Evolutionary conservation across 1,284 basidiomycete species (phyloP).

Genomic region (Ganoderma sinense): DNA sequence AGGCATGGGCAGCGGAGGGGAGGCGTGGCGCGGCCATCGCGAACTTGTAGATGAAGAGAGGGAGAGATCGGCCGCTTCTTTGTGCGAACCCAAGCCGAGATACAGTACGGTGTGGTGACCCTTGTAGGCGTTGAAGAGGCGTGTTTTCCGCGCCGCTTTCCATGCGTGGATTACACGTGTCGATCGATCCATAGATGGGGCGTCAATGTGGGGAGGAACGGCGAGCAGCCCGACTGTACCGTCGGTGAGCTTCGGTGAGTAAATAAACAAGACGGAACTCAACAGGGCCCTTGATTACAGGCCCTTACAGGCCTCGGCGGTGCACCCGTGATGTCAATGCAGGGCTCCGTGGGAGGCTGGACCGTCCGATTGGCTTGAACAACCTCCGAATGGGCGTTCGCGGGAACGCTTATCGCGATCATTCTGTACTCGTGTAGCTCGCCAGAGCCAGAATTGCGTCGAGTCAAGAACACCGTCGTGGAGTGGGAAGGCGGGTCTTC

Average conservation of each 20-base stretch:
- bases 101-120: slow-evolving; percentile 28
- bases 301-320: slow-evolving; percentile 3
- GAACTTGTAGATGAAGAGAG: slow-evolving; percentile 29
- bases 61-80: slow-evolving; percentile 29
- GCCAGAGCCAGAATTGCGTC: neutral
- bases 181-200: slow-evolving; percentile 29
- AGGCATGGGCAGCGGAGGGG: slow-evolving; percentile 23
- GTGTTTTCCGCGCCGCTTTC: slow-evolving; percentile 28
- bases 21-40: slow-evolving; percentile 28
- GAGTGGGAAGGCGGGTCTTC: neutral
- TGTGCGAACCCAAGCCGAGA: slow-evolving; percentile 28
- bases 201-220: slow-evolving; percentile 13
- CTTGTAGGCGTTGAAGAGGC: slow-evolving; percentile 32
- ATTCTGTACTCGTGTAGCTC: neutral
- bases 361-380: neutral
- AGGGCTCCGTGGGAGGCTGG: slow-evolving; percentile 4
- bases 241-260: slow-evolving; percentile 11
- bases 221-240: slow-evolving; percentile 12
- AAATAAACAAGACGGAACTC: slow-evolving; percentile 3
- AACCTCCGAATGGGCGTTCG: neutral
- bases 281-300: neutral
- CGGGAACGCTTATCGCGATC: slow-evolving; percentile 7
- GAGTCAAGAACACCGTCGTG: neutral
- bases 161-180: slow-evolving; percentile 35
- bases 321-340: slow-evolving; percentile 2